Evolutionary conservation across 768 basidiomycete species (phyloP), one percentile per base, ranked within the genome.

Genomic region (Kwoniella mangroviensis): DNA sequence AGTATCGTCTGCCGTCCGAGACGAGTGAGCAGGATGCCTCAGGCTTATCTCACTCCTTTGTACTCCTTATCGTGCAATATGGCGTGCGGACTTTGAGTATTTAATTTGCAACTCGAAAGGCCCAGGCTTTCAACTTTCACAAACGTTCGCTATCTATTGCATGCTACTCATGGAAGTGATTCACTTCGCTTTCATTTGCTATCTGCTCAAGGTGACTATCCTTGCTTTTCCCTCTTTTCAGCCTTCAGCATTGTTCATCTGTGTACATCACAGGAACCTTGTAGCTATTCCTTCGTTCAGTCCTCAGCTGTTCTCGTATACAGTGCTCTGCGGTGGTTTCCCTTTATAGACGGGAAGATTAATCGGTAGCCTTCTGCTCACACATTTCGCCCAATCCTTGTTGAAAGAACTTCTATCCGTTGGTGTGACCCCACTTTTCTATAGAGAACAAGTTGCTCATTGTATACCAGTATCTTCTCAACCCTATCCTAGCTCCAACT

Each of bases 1-100:
- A 13, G 12, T 17, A 54, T 22, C 26, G 12, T 57, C 9, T n/a
- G 11, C 56, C 15, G 34, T 24, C 15, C 56, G 22, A 34, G 56
- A 2, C 9, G 28, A 24, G 10, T 11, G 11, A 15, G 22, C 28
- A 28, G 22, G 12, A 24, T n/a, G 56, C 56, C 28, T 57, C 56
- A 57, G 34, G 56, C 45, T 45, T 63, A 63, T 51, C 62, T 63
- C 42, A 45, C 41, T 63, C 62, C 62, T 63, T 58, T 58, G 57
- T 28, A 28, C 28, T 17, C 12, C 62, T 63, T 63, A 52, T 63
- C 62, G 49, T 28, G 62, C 62, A 21, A 63, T 63, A 63, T 52
- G 42, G 12, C 15, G 56, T 26, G 56, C 56, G 56, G 26, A 34
- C 4, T 54, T 11, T 21, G 56, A 34, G 26, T 19, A 1, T 49